Percentiles rank a stretch among this genome's conserved stretches.
Conservation (phyloP, 106 monocot species). For the Gastrodia elata region DNA sequence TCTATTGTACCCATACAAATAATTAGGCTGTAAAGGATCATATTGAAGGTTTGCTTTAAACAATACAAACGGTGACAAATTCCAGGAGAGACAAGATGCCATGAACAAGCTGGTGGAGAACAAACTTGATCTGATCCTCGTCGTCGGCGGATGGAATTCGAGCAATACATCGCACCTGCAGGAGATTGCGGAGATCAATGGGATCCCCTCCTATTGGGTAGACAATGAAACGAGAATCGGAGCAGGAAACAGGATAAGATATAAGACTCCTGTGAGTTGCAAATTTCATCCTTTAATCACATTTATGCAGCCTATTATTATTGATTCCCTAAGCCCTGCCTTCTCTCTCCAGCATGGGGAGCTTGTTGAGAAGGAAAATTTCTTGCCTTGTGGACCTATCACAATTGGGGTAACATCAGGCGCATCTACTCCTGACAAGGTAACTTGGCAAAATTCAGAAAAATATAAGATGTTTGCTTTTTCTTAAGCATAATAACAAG, state of each 20-base stretch:
- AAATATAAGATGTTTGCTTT: not conserved
- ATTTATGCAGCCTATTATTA: not conserved
- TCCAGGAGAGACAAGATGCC: slow-evolving; percentile 97
- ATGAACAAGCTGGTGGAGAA: slow-evolving; percentile 95
- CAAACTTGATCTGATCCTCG: slow-evolving; percentile 86
- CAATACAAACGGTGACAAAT: not conserved
- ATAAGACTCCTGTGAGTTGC: slow-evolving; percentile 48
- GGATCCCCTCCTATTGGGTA: slow-evolving; percentile 95
- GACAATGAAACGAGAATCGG: slow-evolving; percentile 92
- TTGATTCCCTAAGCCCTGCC: not conserved
- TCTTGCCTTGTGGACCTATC: slow-evolving; percentile 50
- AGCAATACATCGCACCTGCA: slow-evolving; percentile 97
- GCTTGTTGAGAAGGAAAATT: slow-evolving; percentile 71
- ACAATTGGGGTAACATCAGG: slow-evolving; percentile 78
- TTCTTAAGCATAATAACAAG: slow-evolving; percentile 2
- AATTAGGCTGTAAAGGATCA: not conserved
- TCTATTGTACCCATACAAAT: too few species aligned
- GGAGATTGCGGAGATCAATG: slow-evolving; percentile 83
- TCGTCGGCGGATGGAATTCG: slow-evolving; percentile 99
- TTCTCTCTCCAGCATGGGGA: slow-evolving; percentile 51
- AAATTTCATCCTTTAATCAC: not conserved
- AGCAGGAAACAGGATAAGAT: slow-evolving; percentile 77
- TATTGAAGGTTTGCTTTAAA: not conserved
- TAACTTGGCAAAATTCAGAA: slow-evolving; percentile 8
- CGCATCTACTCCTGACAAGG: slow-evolving; percentile 87